Evolutionary conservation across 306 rosid species (phyloP).

Genomic region (Ochetophila trinervis): DNA sequence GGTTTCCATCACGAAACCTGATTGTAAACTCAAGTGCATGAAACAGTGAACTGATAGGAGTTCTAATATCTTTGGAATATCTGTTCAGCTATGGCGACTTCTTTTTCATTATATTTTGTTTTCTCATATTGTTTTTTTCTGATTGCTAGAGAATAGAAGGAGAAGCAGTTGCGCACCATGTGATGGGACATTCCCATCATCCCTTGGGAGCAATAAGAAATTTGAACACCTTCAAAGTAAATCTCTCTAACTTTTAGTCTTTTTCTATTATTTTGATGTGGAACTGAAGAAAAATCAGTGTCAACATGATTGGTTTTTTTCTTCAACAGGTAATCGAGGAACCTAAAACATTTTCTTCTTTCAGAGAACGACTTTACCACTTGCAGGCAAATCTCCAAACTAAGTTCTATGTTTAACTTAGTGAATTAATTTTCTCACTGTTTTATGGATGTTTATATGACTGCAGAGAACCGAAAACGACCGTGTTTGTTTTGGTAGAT

Average conservation of each 20-base stretch:
- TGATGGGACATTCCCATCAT: conserved; percentile 76
- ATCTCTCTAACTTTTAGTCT: conserved; percentile 21
- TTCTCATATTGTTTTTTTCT: conserved; percentile 13
- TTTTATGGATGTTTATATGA: conserved; percentile 22
- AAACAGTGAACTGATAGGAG: not conserved
- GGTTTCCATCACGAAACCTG: not conserved
- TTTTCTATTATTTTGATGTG: not conserved
- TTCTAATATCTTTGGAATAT: not conserved
- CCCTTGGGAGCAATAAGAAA: conserved; percentile 55
- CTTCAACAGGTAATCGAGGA: conserved; percentile 56
- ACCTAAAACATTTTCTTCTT: conserved; percentile 72
- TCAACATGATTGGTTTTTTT: conserved; percentile 7
- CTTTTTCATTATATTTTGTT: not conserved
- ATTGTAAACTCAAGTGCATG: not conserved
- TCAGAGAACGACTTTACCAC: conserved; percentile 84
- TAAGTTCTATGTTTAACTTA: conserved; percentile 13
- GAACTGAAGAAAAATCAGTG: not conserved
- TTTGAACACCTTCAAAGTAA: conserved; percentile 66
- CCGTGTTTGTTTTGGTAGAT: conserved; percentile 96
- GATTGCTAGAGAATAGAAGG: conserved; percentile 62
- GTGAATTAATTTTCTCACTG: conserved; percentile 32
- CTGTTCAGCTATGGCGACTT: not conserved
- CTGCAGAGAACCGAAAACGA: conserved; percentile 85
- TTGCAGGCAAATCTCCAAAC: conserved; percentile 63
- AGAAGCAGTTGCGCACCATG: conserved; percentile 67